A percentile compares a stretch with the other conserved stretches of the same genome.
Conservation (phyloP, 495 filamentous ascomycete genomes). For the Penicillium crystallinum region DNA sequence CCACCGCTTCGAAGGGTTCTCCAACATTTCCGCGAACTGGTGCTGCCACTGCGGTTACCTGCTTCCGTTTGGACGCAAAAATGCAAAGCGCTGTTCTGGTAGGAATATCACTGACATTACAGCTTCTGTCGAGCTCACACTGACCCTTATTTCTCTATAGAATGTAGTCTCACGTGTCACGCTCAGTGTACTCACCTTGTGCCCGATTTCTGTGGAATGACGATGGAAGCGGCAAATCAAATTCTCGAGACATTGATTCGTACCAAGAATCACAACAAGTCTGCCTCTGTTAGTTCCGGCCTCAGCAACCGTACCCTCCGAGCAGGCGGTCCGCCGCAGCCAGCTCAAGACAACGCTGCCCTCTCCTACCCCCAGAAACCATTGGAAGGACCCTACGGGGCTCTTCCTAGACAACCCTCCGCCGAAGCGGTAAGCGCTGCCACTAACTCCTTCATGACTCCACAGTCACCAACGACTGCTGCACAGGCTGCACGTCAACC, state of each 20-base stretch:
- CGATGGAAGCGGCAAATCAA: constrained; percentile 93
- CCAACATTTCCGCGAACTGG: constrained; percentile 97
- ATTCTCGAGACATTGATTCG: constrained; percentile 58
- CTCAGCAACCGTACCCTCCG: constrained; percentile 65
- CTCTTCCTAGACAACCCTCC: constrained; percentile 41
- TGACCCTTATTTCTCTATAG: constrained; percentile 41
- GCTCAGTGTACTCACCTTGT: constrained; percentile 90
- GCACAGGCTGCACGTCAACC: constrained; percentile 28
- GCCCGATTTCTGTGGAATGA: constrained; percentile 99
- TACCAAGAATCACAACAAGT: constrained; percentile 43
- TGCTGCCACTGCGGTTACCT: constrained; percentile 99
- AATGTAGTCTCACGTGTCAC: constrained; percentile 90
- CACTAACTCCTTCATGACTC: constrained; percentile 38
- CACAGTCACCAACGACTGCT: constrained; percentile 39
- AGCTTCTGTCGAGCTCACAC: constrained; percentile 2
- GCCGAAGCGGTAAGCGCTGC: constrained; percentile 45
- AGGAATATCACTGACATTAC: constrained; percentile 18
- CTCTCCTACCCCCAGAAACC: constrained; percentile 41
- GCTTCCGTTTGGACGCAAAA: constrained; percentile 92
- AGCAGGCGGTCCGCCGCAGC: constrained; percentile 43
- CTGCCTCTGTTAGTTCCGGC: constrained; percentile 45
- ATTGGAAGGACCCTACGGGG: constrained; percentile 47
- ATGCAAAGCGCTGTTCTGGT: constrained; percentile 87
- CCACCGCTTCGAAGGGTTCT: constrained; percentile 89
- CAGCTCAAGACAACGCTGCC: constrained; percentile 43